phyloP scores from a whole-genome alignment of 257 asterid species.

The Ehretia macrophylla region DNA sequence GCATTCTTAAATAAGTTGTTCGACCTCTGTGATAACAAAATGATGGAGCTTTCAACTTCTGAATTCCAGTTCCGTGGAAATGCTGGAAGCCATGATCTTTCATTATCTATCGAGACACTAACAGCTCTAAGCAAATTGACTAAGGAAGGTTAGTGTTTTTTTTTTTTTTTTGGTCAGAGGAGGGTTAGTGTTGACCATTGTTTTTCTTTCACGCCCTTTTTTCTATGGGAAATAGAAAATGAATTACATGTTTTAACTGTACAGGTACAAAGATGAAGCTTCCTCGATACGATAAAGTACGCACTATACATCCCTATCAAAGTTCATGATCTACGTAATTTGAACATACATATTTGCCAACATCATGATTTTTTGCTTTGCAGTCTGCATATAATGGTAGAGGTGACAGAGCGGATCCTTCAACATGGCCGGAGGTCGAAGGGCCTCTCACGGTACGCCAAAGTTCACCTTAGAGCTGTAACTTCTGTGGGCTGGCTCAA shows the following conservation, averaged over 20 bases:
- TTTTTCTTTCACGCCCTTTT: neutral
- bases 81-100: constrained; percentile 99
- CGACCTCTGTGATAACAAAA: no score
- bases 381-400: constrained; percentile 92
- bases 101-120: constrained; percentile 72
- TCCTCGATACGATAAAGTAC: constrained; percentile 91
- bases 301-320: constrained; percentile 10
- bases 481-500: neutral
- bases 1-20: no score
- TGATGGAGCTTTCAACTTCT: neutral
- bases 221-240: neutral
- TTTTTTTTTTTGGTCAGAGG: constrained; percentile 18
- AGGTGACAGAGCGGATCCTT: constrained; percentile 92
- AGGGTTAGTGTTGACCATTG: constrained; percentile 53
- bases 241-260: constrained; percentile 11
- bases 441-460: constrained; percentile 82
- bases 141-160: constrained; percentile 54
- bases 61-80: constrained; percentile 78
- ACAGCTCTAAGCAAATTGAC: constrained; percentile 63
- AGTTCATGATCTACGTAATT: constrained; percentile 22
- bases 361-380: constrained; percentile 21
- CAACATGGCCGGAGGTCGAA: constrained; percentile 93
- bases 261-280: constrained; percentile 81
- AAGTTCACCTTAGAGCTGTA: constrained; percentile 5
- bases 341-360: constrained; percentile 20